Conservation (phyloP, 768 basidiomycete species). For the Auriculariales sp. region DNA sequence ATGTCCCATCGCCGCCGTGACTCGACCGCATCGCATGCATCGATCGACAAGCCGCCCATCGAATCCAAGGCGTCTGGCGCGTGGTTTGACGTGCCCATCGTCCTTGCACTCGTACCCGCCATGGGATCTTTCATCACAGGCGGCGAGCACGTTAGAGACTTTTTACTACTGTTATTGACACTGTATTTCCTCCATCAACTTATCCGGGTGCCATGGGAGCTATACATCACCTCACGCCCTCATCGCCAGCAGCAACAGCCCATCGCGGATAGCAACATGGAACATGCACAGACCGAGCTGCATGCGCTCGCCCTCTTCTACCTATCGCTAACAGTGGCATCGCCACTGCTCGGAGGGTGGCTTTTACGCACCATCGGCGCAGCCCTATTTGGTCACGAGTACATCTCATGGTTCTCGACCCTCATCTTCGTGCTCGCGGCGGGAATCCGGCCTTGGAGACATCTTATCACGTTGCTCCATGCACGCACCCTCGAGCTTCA, state of each 20-base stretch:
- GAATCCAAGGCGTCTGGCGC: not conserved
- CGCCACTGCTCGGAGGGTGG: not conserved
- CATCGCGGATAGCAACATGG: not conserved
- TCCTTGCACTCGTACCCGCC: not conserved
- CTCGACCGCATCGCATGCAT: not conserved
- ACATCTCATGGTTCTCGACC: constrained; percentile 1
- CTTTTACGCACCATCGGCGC: not conserved
- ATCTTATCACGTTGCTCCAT: not conserved
- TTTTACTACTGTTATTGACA: not conserved
- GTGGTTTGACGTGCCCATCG: not conserved
- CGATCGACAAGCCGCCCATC: not conserved
- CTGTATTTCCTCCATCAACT: not conserved
- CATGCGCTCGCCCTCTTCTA: not conserved
- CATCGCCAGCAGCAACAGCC: not conserved
- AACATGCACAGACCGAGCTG: not conserved
- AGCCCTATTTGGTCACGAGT: not conserved
- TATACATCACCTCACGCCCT: not conserved
- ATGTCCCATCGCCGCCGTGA: not conserved
- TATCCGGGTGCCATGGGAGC: not conserved
- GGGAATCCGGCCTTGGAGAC: not conserved
- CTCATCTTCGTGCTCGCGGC: not conserved
- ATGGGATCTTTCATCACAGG: not conserved
- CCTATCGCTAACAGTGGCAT: not conserved
- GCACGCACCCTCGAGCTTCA: not conserved
- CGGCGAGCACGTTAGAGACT: not conserved